These are phyloP conservation scores for Anthracocystis setariae DNA, from an alignment of 1,284 basidiomycete genomes.

Conservation along the genomic window DNA sequence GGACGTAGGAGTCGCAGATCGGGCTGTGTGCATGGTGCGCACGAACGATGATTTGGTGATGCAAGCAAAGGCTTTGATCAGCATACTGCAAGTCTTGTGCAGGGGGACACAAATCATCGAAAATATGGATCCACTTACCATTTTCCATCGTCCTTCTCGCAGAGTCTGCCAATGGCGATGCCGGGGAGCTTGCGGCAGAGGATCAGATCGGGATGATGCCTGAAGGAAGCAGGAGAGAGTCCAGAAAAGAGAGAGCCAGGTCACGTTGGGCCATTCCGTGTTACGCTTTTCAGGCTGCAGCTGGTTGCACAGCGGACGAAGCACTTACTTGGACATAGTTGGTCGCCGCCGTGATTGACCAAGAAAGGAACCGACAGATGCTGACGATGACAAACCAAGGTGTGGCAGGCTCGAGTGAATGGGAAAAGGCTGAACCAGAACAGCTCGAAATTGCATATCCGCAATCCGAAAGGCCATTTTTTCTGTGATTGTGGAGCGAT, in stretches of 20 bases:
- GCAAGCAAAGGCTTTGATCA: constrained; percentile 4
- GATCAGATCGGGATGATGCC: constrained; percentile 78
- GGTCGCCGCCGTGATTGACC: not conserved
- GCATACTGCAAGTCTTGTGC: not conserved
- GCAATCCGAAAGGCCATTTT: constrained; percentile 7
- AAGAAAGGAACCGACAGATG: not conserved
- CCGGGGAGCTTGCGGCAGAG: constrained; percentile 97
- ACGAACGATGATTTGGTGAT: not conserved
- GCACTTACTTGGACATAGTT: no score
- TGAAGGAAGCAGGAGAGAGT: constrained; percentile 8
- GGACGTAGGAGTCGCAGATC: constrained; percentile 98
- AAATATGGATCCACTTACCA: constrained; percentile 75
- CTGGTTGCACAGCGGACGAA: not conserved
- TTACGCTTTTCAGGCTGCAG: not conserved
- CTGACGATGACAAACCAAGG: not conserved
- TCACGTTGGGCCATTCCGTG: not conserved
- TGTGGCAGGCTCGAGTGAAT: no score
- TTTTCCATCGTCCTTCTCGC: constrained; percentile 99
- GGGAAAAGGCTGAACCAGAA: constrained; percentile 4
- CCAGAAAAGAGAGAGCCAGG: not conserved
- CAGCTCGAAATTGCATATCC: constrained; percentile 10
- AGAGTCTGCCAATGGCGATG: constrained; percentile 92
- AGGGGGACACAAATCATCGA: not conserved
- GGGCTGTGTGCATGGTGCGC: constrained; percentile 73
- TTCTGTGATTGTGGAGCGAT: constrained; percentile 1